Percentiles rank a stretch among this genome's conserved stretches.
Conservation (phyloP, 805 yeast species). For the Alloascoidea hylecoeti region DNA sequence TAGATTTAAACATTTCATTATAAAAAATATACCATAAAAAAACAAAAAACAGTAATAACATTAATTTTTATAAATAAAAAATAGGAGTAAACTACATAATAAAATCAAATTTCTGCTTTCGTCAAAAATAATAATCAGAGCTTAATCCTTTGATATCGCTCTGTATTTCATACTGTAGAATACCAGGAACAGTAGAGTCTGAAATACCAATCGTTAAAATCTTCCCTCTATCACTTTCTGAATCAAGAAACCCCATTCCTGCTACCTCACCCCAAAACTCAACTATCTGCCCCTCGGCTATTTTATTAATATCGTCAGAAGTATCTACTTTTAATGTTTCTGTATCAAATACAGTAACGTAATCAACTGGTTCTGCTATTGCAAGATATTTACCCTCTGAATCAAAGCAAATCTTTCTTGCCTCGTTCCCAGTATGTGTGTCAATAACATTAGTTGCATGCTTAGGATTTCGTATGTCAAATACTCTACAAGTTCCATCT, state of each 20-base stretch:
- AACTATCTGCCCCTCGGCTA: constrained; percentile 26
- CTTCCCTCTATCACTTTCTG: constrained; percentile 29
- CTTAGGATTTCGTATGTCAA: constrained; percentile 27
- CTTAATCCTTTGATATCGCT: not conserved
- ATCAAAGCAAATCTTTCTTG: constrained; percentile 38
- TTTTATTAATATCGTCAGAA: constrained; percentile 5
- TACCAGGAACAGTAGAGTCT: constrained; percentile 44
- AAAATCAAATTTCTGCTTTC: no score
- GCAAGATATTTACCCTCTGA: constrained; percentile 27
- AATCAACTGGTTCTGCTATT: constrained; percentile 48
- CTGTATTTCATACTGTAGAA: constrained; percentile 26
- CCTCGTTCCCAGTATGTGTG: constrained; percentile 28
- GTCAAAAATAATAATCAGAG: not conserved
- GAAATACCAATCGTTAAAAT: constrained; percentile 36
- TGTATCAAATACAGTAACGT: constrained; percentile 33
- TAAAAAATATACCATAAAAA: no score
- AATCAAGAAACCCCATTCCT: constrained; percentile 33
- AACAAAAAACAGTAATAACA: no score
- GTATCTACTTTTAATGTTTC: no score
- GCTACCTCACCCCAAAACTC: constrained; percentile 44
- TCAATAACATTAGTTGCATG: constrained; percentile 18
- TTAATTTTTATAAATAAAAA: no score
- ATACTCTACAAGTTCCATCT: constrained; percentile 39
- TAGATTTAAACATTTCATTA: no score
- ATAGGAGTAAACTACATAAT: no score